Percentiles rank a stretch among this genome's conserved stretches.
Evolutionary conservation across 2,329 filamentous ascomycete species (phyloP).

Genomic region (Cercospora sp.): DNA sequence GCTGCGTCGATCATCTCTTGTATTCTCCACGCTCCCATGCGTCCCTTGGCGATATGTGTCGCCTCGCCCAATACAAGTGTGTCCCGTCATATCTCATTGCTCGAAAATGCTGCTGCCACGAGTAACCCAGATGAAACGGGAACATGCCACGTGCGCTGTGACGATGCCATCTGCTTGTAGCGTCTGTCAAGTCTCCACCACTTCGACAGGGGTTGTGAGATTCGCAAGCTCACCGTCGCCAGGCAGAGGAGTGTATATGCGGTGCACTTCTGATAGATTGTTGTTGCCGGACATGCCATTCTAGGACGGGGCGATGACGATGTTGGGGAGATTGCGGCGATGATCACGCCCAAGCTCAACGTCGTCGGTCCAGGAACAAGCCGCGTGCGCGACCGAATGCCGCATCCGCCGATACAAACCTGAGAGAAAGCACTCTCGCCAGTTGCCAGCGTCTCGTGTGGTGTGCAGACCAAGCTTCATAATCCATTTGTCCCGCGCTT

Average conservation of each 20-base stretch:
- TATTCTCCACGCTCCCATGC: neutral
- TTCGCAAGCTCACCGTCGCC: neutral
- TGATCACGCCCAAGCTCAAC: neutral
- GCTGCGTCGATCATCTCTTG: neutral
- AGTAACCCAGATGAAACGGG: too few species aligned
- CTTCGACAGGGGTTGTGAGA: too few species aligned
- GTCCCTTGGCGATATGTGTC: neutral
- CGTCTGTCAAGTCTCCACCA: too few species aligned
- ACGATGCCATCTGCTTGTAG: too few species aligned
- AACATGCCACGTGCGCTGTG: too few species aligned
- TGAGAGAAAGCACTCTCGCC: neutral
- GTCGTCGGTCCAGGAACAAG: neutral
- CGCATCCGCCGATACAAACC: neutral
- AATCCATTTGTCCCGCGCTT: neutral
- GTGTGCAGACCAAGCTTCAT: neutral
- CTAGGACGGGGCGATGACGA: neutral
- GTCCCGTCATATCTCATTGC: too few species aligned
- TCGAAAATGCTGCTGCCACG: too few species aligned
- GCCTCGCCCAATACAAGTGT: neutral
- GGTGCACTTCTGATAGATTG: neutral
- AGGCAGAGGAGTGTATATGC: neutral
- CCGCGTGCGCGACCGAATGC: neutral
- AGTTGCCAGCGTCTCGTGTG: neutral
- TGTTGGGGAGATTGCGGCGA: neutral
- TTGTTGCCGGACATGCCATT: neutral